These are phyloP conservation scores for Penicillium chermesinum DNA, from an alignment of 495 filamentous ascomycete species.

Conservation along the genomic window DNA sequence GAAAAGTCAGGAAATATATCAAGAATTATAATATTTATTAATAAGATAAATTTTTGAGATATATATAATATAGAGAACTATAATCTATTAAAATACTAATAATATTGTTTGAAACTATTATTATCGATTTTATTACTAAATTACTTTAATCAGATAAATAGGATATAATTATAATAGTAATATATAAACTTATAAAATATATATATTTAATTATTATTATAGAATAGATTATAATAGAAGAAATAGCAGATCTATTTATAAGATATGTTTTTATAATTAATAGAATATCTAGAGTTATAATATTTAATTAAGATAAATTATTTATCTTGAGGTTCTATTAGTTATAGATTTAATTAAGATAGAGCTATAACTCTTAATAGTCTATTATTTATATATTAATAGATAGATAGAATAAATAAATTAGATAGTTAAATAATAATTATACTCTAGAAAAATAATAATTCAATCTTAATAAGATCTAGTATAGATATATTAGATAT, in stretches of 20 bases:
- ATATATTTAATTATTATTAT: background rate
- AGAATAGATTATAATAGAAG: background rate
- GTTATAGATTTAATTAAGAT: slow-evolving; percentile 1
- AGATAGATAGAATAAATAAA: slow-evolving; percentile 9
- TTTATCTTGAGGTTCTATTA: slow-evolving; percentile 3
- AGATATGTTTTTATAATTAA: background rate
- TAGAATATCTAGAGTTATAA: background rate
- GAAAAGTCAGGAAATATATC: background rate
- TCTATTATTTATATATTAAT: slow-evolving; percentile 7
- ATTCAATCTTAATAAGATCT: too few species aligned
- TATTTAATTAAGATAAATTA: slow-evolving; percentile 2
- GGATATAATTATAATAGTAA: background rate
- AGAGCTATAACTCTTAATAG: slow-evolving; percentile 5
- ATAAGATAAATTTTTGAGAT: background rate
- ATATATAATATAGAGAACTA: background rate
- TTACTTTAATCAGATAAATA: background rate
- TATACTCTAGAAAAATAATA: too few species aligned
- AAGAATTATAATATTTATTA: background rate
- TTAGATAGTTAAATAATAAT: slow-evolving; percentile 5
- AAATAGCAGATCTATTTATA: background rate
- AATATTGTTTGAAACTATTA: background rate
- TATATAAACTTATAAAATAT: background rate
- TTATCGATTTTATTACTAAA: background rate
- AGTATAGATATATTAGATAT: too few species aligned
- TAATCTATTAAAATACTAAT: background rate